A percentile compares a stretch with the other conserved stretches of the same genome.
Conservation (phyloP, 2,329 filamentous ascomycete genomes). For the Epichloe bromicola region DNA sequence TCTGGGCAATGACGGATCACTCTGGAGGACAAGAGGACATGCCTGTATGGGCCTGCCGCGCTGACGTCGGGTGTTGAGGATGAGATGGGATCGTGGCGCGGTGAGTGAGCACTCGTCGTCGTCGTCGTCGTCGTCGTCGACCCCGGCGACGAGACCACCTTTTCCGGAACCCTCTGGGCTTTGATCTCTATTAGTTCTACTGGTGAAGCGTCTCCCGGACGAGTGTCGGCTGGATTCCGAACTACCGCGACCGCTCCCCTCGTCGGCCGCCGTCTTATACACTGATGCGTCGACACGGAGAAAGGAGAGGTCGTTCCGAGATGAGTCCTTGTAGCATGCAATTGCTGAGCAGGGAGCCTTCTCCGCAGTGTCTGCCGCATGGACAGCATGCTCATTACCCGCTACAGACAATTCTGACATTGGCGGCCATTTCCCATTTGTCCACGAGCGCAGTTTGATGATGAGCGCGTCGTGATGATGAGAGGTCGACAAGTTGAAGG, state of each 20-base stretch:
- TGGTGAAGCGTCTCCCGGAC: background rate
- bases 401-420: no score
- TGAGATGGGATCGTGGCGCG: background rate
- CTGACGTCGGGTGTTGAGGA: background rate
- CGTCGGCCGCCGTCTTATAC: background rate
- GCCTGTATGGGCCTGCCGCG: constrained; percentile 3
- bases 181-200: no score
- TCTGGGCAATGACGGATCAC: constrained; percentile 7
- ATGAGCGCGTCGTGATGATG: no score
- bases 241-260: background rate
- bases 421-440: no score
- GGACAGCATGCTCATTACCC: background rate
- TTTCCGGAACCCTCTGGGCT: no score
- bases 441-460: no score
- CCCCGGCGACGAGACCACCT: no score
- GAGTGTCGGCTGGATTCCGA: no score
- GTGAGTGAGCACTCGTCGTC: background rate
- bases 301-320: background rate
- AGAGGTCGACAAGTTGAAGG: background rate
- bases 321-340: background rate
- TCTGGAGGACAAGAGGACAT: constrained; percentile 8
- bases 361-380: background rate
- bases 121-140: no score
- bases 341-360: background rate
- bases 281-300: constrained; percentile 4